Evolutionary conservation across 2,329 filamentous ascomycete species (phyloP), one percentile per base, ranked within the genome.

Genomic region (Ascomycota sp.): DNA sequence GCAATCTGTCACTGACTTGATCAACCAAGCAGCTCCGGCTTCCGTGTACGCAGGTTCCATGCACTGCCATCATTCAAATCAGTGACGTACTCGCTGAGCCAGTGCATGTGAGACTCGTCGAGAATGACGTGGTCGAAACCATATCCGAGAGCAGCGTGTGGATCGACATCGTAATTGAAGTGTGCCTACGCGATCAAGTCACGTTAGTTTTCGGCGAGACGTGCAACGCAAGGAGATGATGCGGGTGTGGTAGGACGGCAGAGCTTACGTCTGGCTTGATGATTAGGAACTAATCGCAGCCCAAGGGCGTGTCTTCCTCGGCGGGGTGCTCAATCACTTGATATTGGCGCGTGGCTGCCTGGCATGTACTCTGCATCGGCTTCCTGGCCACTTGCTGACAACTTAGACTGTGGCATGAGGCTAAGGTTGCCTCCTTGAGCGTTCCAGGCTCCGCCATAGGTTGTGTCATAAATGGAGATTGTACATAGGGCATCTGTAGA

Each of bases 341-440:
- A n/a, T n/a, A n/a, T n/a, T n/a, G n/a, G n/a, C n/a, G 32, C 79
- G 80, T 37, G 73, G 76, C 50, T 83, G 85, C 80, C 80, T 89
- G 27, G 76, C 68, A 43, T 73, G 79, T 68, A 80, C 80, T 45
- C 81, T 70, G 25, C 13, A 7, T 13, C 5, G 11, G 10, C 8
- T 8, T 2, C 11, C 27, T 4, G 15, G n/a, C 27, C 8, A 13
- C 13, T 28, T n/a, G n/a, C n/a, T n/a, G n/a, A n/a, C n/a, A n/a
- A n/a, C n/a, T n/a, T n/a, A n/a, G n/a, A n/a, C n/a, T n/a, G n/a
- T n/a, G n/a, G n/a, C n/a, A n/a, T n/a, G n/a, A n/a, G n/a, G n/a
- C n/a, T n/a, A n/a, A n/a, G n/a, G n/a, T n/a, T n/a, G n/a, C n/a
- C n/a, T n/a, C n/a, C n/a, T n/a, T n/a, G n/a, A n/a, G n/a, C n/a